These are phyloP conservation scores for Xylaria sp. DNA, from an alignment of 2,329 filamentous ascomycete genomes.

Conservation along the genomic window DNA sequence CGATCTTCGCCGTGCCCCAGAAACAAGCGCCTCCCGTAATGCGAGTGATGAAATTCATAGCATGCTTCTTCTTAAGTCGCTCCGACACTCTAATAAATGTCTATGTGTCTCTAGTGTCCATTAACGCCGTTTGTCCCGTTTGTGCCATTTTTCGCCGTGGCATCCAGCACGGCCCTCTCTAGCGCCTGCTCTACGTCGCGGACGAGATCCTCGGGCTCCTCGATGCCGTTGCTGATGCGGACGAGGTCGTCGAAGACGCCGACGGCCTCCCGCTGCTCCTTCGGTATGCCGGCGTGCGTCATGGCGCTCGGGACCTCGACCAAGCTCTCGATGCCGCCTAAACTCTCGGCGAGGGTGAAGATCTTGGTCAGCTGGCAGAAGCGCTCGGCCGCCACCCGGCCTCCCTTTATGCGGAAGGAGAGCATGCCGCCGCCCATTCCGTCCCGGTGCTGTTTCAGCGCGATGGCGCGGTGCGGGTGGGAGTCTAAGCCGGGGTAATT, in stretches of 20 bases:
- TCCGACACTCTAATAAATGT: constrained; percentile 10
- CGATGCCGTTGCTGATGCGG: constrained; percentile 90
- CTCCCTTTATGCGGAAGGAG: constrained; percentile 91
- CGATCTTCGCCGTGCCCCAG: constrained; percentile 1
- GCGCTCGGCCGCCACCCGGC: constrained; percentile 83
- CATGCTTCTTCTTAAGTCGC: constrained; percentile 6
- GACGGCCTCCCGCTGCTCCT: constrained; percentile 87
- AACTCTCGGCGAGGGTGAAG: constrained; percentile 91
- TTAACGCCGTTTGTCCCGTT: constrained; percentile 39
- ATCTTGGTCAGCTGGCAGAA: constrained; percentile 92
- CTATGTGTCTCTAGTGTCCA: constrained; percentile 28
- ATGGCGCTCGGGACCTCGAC: constrained; percentile 94
- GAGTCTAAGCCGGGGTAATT: constrained; percentile 94
- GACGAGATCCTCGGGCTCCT: constrained; percentile 86
- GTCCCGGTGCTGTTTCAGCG: constrained; percentile 89
- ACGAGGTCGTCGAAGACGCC: constrained; percentile 96
- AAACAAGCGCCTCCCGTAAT: constrained; percentile 5
- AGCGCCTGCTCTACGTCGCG: constrained; percentile 85
- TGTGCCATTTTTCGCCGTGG: constrained; percentile 28
- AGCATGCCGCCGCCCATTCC: constrained; percentile 98
- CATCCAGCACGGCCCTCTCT: constrained; percentile 70
- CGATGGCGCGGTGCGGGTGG: constrained; percentile 86
- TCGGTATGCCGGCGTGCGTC: constrained; percentile 96
- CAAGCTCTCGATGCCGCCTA: constrained; percentile 92
- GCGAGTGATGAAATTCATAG: constrained; percentile 17